Conservation (phyloP, 2,329 filamentous ascomycete species). For the Hymenoscyphus scutula region DNA sequence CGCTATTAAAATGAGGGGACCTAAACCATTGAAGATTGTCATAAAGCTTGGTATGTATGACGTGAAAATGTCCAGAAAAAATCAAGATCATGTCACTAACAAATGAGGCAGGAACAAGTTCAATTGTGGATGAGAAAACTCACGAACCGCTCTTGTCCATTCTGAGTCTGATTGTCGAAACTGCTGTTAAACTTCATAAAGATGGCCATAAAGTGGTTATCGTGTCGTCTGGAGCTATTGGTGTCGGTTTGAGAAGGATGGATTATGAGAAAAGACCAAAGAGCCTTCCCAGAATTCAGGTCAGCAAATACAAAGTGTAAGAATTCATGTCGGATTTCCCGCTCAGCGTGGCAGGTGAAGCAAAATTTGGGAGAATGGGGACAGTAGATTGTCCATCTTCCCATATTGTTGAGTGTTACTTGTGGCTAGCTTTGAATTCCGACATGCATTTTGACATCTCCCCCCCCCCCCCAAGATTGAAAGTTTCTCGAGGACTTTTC, state of each 20-base stretch:
- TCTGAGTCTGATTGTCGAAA: conserved; percentile 89
- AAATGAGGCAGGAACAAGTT: conserved; percentile 74
- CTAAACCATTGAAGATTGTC: conserved; percentile 60
- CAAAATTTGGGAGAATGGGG: too few relatives aligned
- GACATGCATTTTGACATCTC: too few relatives aligned
- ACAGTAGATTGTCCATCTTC: too few relatives aligned
- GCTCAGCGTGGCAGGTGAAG: too few relatives aligned
- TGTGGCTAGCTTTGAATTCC: too few relatives aligned
- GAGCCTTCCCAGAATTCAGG: conserved; percentile 83
- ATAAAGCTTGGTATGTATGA: conserved; percentile 66
- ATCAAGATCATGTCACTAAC: conserved; percentile 11
- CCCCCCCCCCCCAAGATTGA: too few relatives aligned
- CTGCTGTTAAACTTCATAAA: conserved; percentile 79
- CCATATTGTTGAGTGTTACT: too few relatives aligned
- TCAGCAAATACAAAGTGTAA: conserved; percentile 34
- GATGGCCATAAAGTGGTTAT: conserved; percentile 94
- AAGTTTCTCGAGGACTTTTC: neutral
- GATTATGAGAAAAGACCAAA: conserved; percentile 84
- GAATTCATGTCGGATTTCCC: too few relatives aligned
- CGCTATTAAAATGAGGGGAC: conserved; percentile 46
- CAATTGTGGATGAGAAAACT: conserved; percentile 95
- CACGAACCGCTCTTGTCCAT: conserved; percentile 92
- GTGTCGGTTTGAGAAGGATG: conserved; percentile 88
- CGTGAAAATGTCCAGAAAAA: neutral
- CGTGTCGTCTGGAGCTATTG: conserved; percentile 95